Percentiles rank a stretch among this genome's conserved stretches.
These are phyloP conservation scores for Jaltomata sinuosa DNA, from an alignment of 257 asterid species.

Conservation along the genomic window DNA sequence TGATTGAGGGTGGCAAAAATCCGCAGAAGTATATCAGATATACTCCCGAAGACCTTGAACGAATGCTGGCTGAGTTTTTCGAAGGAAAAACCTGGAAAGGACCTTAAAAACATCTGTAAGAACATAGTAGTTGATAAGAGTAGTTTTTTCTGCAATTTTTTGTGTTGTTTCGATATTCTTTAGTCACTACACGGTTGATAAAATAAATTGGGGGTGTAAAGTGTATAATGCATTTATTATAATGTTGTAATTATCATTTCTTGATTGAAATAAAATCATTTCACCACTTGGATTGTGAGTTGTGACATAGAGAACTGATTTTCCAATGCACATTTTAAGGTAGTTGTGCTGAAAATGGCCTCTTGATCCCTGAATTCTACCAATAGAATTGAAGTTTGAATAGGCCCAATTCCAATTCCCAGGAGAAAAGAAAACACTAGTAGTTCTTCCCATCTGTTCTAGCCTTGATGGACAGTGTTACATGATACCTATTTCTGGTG, in stretches of 20 bases:
- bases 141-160: neutral
- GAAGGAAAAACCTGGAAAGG: constrained; percentile 92
- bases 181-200: neutral
- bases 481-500: too few species aligned
- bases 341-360: too few species aligned
- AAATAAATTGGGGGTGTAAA: neutral
- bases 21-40: constrained; percentile 78
- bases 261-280: neutral
- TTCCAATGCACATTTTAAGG: neutral
- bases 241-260: neutral
- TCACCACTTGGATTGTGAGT: neutral
- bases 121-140: neutral
- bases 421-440: too few species aligned
- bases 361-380: too few species aligned
- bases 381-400: too few species aligned
- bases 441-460: too few species aligned
- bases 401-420: too few species aligned
- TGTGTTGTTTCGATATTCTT: neutral
- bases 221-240: neutral
- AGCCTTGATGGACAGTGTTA: too few species aligned
- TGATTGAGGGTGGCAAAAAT: constrained; percentile 79
- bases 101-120: constrained; percentile 38
- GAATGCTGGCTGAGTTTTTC: constrained; percentile 92
- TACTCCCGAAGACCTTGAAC: constrained; percentile 81
- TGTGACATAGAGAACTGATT: neutral